Evolutionary conservation across 495 filamentous ascomycete genomes (phyloP), one percentile per base, ranked within the genome.

Genomic region (Stereocaulon alpinum): DNA sequence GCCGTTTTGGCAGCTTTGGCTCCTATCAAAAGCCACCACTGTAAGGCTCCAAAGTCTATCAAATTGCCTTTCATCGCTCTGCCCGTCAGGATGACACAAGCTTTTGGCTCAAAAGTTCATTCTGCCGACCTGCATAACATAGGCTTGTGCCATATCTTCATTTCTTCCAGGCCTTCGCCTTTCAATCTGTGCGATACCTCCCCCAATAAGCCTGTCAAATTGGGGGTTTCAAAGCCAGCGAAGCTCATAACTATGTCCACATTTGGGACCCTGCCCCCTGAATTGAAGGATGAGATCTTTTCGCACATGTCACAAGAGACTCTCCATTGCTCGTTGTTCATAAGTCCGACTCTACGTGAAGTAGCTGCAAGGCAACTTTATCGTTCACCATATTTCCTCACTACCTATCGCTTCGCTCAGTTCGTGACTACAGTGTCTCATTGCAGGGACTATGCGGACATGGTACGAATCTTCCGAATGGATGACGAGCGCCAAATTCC

Each of bases 381-480:
- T 48, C 40, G 40, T 3, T 29, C 56, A 14, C 71, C 72, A 6
- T 40, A 56, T 3, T 74, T 74, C 51, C 60, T 59, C 37, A 66
- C 64, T 22, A 74, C 70, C 11, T 74, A 73, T 52, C 66, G 72
- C 34, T 70, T 74, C 45, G 72, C 70, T n/a, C 69, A 74, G 43
- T 74, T 74, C 40, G 66, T 70, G 37, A 63, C 65, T 4, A 64
- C 62, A 17, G 65, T 74, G 40, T 59, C 68, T 15, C 63, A 66
- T 55, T 68, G 67, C 20, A 55, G 47, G 12, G 50, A 58, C 32
- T 65, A 68, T 42, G 69, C 72, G 11, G 51, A 52, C 32, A 57
- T 69, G 65, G 72, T 74, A 12, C 68, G 62, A 5, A 60, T 63
- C 6, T 53, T 74, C 12, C 52, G 62, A 20, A 30, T 65, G 20